These are phyloP conservation scores for Nakazawaea molendinolei DNA, from an alignment of 805 yeast species.

Conservation along the genomic window DNA sequence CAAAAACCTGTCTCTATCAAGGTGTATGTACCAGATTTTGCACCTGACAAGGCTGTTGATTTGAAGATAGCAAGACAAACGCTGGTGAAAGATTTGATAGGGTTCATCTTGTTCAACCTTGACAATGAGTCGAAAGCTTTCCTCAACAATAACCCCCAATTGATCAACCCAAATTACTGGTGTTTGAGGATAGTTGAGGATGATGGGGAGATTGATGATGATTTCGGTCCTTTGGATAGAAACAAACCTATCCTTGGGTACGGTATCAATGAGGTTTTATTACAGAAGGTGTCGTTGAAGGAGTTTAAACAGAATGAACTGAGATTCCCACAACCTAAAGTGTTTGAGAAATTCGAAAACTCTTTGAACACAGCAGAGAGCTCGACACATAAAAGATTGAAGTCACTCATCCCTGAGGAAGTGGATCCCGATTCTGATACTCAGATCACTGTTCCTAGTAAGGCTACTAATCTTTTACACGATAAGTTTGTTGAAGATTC, in stretches of 20 bases:
- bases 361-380: conserved; percentile 1
- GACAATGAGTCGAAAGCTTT: not conserved
- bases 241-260: conserved; percentile 59
- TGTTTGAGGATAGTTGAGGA: conserved; percentile 80
- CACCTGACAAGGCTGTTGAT: not conserved
- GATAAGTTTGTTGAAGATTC: conserved; percentile 4
- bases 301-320: conserved; percentile 42
- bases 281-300: conserved; percentile 51
- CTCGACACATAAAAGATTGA: conserved; percentile 3
- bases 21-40: conserved; percentile 3
- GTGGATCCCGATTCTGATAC: not conserved
- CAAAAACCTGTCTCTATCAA: conserved; percentile 6
- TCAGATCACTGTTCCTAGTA: conserved; percentile 3
- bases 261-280: conserved; percentile 76
- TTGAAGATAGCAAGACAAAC: conserved; percentile 12
- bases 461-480: conserved; percentile 1
- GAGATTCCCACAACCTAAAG: conserved; percentile 45
- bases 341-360: not conserved
- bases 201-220: conserved; percentile 89
- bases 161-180: conserved; percentile 62
- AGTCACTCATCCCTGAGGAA: conserved; percentile 4
- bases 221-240: conserved; percentile 82
- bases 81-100: conserved; percentile 29
- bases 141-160: conserved; percentile 2
- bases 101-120: conserved; percentile 28